phyloP scores from a whole-genome alignment of 306 rosid species.

The Acmispon strigosus region DNA sequence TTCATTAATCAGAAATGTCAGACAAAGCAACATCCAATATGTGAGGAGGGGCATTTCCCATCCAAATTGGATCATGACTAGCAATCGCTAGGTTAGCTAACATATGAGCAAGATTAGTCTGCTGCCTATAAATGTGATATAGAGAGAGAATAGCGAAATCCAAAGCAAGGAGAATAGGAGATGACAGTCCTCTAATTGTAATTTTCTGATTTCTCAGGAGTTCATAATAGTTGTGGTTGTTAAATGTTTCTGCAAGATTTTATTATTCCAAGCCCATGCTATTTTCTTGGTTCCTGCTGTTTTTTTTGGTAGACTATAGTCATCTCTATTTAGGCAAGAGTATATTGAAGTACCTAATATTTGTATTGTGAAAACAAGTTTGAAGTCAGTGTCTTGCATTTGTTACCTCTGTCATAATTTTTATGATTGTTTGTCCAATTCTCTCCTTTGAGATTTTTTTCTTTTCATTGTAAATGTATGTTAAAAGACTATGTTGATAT shows the following conservation, averaged over 20 bases:
- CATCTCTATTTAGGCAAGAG: background rate
- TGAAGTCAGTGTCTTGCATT: background rate
- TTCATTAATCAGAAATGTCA: too few relatives aligned
- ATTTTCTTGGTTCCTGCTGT: background rate
- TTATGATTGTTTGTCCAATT: background rate
- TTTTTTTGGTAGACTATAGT: background rate
- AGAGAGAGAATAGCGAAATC: too few relatives aligned
- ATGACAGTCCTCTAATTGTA: too few relatives aligned
- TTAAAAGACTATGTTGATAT: background rate
- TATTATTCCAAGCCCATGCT: background rate
- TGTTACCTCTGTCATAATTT: background rate
- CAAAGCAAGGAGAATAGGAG: too few relatives aligned
- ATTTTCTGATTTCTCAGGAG: background rate
- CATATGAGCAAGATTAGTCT: too few relatives aligned
- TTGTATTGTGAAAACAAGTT: background rate
- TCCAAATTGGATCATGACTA: too few relatives aligned
- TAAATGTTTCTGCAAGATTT: conserved; percentile 13
- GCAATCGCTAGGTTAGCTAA: too few relatives aligned
- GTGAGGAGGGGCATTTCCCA: too few relatives aligned
- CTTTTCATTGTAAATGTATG: background rate
- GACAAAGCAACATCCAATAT: too few relatives aligned
- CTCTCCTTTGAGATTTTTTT: background rate
- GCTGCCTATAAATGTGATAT: too few relatives aligned
- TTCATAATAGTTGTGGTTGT: background rate
- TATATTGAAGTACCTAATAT: background rate